Conservation (phyloP, 371 early-diverging fungal genomes). For the Capillidium heterosporum region DNA sequence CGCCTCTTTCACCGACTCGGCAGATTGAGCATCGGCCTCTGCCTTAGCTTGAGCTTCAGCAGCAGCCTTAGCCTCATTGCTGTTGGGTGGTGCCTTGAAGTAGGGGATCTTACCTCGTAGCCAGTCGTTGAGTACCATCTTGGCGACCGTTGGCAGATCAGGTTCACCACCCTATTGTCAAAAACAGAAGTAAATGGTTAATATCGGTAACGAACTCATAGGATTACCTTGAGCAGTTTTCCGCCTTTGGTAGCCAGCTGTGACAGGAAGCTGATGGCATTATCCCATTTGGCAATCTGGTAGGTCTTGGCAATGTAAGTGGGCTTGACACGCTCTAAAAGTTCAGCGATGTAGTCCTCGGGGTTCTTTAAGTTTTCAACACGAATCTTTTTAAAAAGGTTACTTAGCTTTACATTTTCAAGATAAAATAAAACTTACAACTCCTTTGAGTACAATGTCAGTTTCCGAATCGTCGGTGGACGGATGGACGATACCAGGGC, state of each 20-base stretch:
- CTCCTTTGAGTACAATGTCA: conserved; percentile 96
- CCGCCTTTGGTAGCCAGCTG: conserved; percentile 81
- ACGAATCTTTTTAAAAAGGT: conserved; percentile 31
- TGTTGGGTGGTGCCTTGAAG: conserved; percentile 66
- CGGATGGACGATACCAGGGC: conserved; percentile 97
- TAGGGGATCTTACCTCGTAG: conserved; percentile 96
- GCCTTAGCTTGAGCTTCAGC: conserved; percentile 4
- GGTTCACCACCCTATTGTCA: conserved; percentile 70
- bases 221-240: conserved; percentile 61
- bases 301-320: conserved; percentile 86
- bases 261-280: conserved; percentile 76
- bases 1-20: no score
- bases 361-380: conserved; percentile 88
- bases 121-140: conserved; percentile 98
- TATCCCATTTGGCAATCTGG: conserved; percentile 63
- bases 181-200: not conserved
- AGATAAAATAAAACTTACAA: conserved; percentile 22
- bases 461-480: conserved; percentile 71
- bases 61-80: conserved; percentile 13
- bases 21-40: not conserved
- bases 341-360: conserved; percentile 80
- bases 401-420: not conserved
- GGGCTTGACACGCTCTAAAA: conserved; percentile 69
- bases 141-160: conserved; percentile 81
- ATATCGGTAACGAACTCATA: not conserved